Evolutionary conservation across 2,329 filamentous ascomycete species (phyloP).

Genomic region (Cordyceps fumosorosea): DNA sequence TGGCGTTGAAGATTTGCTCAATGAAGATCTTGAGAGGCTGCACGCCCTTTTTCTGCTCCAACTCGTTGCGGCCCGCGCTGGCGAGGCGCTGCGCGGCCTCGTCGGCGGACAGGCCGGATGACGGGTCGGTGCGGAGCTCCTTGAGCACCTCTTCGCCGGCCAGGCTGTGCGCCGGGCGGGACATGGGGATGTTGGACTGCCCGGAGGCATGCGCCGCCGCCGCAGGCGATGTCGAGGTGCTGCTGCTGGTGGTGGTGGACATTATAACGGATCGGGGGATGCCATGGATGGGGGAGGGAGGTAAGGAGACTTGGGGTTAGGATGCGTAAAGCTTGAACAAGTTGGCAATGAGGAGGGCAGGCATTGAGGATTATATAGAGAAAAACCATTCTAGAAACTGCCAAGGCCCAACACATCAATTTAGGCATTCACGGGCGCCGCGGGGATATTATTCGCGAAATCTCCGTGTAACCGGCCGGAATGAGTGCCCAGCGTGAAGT

Average conservation of each 20-base stretch:
- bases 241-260: neutral
- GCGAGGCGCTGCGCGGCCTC: conserved; percentile 46
- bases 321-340: too few relatives aligned
- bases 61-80: conserved; percentile 52
- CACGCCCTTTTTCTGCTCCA: conserved; percentile 41
- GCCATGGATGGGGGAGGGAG: too few relatives aligned
- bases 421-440: neutral
- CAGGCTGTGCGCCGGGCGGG: conserved; percentile 45
- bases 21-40: conserved; percentile 51
- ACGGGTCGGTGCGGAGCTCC: conserved; percentile 45
- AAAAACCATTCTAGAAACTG: neutral
- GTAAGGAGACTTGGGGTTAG: too few relatives aligned
- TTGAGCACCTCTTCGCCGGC: conserved; percentile 15
- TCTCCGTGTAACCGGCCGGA: neutral
- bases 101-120: conserved; percentile 45
- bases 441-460: neutral
- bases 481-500: neutral
- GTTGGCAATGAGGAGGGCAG: neutral
- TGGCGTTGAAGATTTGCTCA: conserved; percentile 52
- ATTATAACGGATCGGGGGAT: neutral
- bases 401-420: neutral
- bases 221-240: neutral
- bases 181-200: conserved; percentile 35
- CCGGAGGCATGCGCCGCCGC: conserved; percentile 24
- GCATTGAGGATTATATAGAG: neutral